Evolutionary conservation across 2,329 filamentous ascomycete genomes (phyloP), one percentile per base, ranked within the genome.

Genomic region (Trichoderma guizhouense): DNA sequence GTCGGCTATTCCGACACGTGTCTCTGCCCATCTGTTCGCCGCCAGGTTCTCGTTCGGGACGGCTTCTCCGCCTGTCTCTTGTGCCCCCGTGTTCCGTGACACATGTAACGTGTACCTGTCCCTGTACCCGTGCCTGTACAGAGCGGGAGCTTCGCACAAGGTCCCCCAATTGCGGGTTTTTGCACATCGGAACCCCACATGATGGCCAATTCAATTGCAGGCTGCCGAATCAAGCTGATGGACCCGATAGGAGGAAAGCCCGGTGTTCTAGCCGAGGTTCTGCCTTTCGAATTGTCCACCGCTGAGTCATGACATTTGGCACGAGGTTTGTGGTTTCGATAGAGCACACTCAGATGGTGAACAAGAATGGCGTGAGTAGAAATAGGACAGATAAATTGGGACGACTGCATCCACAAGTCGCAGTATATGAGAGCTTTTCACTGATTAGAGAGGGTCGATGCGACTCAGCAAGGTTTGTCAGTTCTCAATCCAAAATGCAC

Each of bases 131-230:
- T 57, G 14, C 53, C 12, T 58, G 43, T 32, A 60, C 55, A 32
- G 55, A 43, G n/a, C 24, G 24, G 28, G 34, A 63, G 60, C 34
- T 63, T 63, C 21, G 58, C 30, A 61, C 60, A 43, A 68, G 53
- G 53, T 30, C 32, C 26, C 24, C 65, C 51, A 36, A 24, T 67
- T 55, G 26, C 55, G 66, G 55, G 55, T 18, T 36, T 62, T 69
- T 62, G 39, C 66, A 69, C 66, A 51, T 61, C 66, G 39, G 36
- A 61, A 69, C 66, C 66, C 66, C 66, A 69, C 66, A 69, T 69
- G 57, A 53, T 62, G 32, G 15, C 47, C 65, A 60, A 60, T 51
- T 32, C 65, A 47, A 18, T 68, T 43, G 53, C 55, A 51, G 53
- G 65, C 65, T 68, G 65, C 65, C 65, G 65, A 24, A 34, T 47